phyloP scores from a whole-genome alignment of 345 rosid genomes.

The rapeseed (Brassica napus) region DNA sequence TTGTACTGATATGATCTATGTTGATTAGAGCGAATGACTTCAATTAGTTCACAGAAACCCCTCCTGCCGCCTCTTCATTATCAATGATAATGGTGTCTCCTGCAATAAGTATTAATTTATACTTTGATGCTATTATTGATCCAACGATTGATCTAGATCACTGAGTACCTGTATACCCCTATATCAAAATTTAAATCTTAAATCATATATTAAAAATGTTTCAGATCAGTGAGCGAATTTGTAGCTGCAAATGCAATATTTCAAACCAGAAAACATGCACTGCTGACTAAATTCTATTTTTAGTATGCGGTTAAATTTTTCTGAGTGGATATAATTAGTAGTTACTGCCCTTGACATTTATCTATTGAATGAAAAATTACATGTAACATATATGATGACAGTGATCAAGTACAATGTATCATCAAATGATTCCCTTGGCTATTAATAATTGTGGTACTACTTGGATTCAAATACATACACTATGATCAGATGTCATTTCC shows the following conservation, averaged over 20 bases:
- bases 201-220: neutral
- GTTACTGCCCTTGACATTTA: neutral
- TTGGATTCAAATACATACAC: constrained; percentile 23
- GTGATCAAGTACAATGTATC: neutral
- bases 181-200: neutral
- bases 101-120: neutral
- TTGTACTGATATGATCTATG: neutral
- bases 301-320: neutral
- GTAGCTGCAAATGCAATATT: constrained; percentile 12
- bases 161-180: neutral
- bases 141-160: neutral
- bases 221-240: neutral
- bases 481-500: constrained; percentile 27
- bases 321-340: neutral
- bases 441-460: neutral
- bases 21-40: neutral
- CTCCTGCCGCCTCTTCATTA: neutral
- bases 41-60: neutral
- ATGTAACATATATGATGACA: neutral
- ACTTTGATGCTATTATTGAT: constrained; percentile 3
- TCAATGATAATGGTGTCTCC: constrained; percentile 5
- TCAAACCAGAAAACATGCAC: constrained; percentile 19
- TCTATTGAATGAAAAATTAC: neutral
- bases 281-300: neutral
- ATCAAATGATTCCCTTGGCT: constrained; percentile 1